A percentile compares a stretch with the other conserved stretches of the same genome.
Evolutionary conservation across 257 asterid genomes (phyloP).

Genomic region (Solanum medicagineum): DNA sequence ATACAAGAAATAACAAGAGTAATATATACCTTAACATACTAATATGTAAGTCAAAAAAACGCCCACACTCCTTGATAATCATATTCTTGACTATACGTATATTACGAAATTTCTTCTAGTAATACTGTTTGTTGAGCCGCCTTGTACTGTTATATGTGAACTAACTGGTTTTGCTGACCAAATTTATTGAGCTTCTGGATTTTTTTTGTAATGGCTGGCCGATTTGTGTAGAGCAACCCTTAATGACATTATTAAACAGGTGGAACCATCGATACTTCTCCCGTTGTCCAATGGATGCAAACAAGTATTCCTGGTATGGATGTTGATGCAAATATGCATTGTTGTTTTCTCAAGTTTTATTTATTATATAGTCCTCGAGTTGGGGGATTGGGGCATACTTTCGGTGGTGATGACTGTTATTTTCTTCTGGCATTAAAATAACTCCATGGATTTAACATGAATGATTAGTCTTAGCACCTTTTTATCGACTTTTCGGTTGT

Average conservation of each 20-base stretch:
- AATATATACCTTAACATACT: not conserved
- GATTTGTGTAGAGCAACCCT: not conserved
- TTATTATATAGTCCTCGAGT: not conserved
- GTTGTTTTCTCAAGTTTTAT: not conserved
- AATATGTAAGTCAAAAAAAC: not conserved
- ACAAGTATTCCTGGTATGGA: slow-evolving; percentile 85
- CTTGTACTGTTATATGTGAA: not conserved
- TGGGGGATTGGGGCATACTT: not conserved
- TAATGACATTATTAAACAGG: slow-evolving; percentile 39
- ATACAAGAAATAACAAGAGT: not conserved
- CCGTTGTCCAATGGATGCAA: slow-evolving; percentile 94
- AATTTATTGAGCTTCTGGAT: not conserved
- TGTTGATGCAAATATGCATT: not conserved
- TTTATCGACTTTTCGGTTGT: not conserved
- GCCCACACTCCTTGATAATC: not conserved
- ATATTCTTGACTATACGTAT: not conserved
- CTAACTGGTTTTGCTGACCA: not conserved
- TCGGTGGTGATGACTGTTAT: not conserved
- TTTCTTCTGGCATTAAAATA: not conserved
- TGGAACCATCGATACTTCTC: slow-evolving; percentile 85
- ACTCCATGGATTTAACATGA: not conserved
- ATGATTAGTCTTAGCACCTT: not conserved
- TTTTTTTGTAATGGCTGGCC: not conserved
- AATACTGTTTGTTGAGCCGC: not conserved
- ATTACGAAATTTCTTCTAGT: not conserved